These are phyloP conservation scores for Vitis riparia DNA, from an alignment of 164 flowering plant species.

Conservation along the genomic window DNA sequence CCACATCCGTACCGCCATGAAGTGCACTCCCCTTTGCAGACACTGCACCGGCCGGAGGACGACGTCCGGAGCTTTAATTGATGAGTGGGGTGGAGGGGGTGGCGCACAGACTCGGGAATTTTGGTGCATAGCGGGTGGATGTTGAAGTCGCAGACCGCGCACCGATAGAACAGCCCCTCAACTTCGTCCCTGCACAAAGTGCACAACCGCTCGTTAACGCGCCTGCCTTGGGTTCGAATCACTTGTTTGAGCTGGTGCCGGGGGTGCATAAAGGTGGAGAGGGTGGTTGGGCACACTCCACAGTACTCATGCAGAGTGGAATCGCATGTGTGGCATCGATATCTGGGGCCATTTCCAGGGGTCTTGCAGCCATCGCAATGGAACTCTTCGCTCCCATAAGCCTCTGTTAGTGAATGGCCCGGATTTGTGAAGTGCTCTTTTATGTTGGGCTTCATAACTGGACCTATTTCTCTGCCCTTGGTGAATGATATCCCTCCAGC, in stretches of 20 bases:
- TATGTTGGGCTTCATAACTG: no score
- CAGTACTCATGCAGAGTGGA: slow-evolving; percentile 26
- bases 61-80: not conserved
- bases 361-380: slow-evolving; percentile 27
- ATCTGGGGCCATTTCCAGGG: slow-evolving; percentile 9
- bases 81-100: slow-evolving; percentile 7
- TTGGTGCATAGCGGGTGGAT: slow-evolving; percentile 12
- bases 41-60: not conserved
- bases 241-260: slow-evolving; percentile 15
- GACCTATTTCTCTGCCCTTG: no score
- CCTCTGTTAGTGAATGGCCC: not conserved
- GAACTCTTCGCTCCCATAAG: not conserved
- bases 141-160: slow-evolving; percentile 10
- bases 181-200: slow-evolving; percentile 11
- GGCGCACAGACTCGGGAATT: slow-evolving; percentile 8
- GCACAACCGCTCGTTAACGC: slow-evolving; percentile 9
- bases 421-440: slow-evolving; percentile 1
- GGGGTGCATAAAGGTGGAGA: slow-evolving; percentile 24
- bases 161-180: slow-evolving; percentile 21
- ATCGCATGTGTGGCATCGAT: slow-evolving; percentile 16
- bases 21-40: not conserved
- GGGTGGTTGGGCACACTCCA: slow-evolving; percentile 12
- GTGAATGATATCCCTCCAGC: no score
- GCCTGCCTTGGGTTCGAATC: not conserved
- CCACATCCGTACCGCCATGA: not conserved